Evolutionary conservation across 306 rosid species (phyloP), one percentile per base, ranked within the genome.

Genomic region (Acacia acuminata): DNA sequence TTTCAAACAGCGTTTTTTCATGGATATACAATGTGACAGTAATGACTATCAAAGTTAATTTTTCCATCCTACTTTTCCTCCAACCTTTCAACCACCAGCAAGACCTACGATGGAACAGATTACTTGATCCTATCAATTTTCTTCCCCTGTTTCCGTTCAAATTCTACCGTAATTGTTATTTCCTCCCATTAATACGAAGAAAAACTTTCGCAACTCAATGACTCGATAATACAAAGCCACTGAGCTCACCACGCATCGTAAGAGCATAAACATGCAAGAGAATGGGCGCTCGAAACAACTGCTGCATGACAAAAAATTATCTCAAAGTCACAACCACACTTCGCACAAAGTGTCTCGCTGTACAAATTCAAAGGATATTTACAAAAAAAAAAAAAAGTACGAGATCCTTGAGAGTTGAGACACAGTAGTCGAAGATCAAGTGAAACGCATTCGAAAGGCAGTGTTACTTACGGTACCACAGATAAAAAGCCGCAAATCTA

Each of bases 391-490:
- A 74, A 63, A 32, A 74, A 76, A 74, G n/a, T 43, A 19, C 12
- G 12, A 53, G 24, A 61, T 32, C 25, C 17, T 75, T 1, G 51
- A 30, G 32, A 30, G 32, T 30, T 30, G 32, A 4, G 2, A 32
- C 20, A 43, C 75, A 64, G 47, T 7, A 5, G 66, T 4, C 77
- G 48, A 51, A 40, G 76, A 82, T 79, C 79, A 70, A 69, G 69
- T 38, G 38, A 65, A 79, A 84, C 19, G 51, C 58, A 0, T 10
- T 22, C 15, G 43, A 71, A 43, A 43, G 27, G 56, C 38, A 50
- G 20, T 3, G 38, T 24, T 44, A 44, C 20, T 24, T 71, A 24
- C 38, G 7, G n/a, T 22, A 55, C 17, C 4, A 58, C 70, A 7
- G 53, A 7, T 10, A 20, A 69, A 69, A 40, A 4, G 1, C 12